These are phyloP conservation scores for Penicillium sp. DNA, from an alignment of 2,329 filamentous ascomycete genomes.

Conservation along the genomic window DNA sequence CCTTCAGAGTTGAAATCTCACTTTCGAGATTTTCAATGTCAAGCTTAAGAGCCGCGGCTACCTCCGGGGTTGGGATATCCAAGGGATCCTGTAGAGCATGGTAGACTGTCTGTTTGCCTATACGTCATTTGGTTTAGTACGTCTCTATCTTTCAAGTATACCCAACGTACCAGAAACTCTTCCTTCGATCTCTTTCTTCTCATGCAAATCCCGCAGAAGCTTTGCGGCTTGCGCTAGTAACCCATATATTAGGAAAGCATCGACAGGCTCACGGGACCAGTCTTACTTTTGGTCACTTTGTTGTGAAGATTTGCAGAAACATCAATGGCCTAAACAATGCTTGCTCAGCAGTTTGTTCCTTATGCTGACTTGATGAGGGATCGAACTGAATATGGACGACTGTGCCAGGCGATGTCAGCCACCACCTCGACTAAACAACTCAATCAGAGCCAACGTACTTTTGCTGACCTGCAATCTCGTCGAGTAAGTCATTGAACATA, in stretches of 20 bases:
- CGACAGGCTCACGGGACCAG: conserved; percentile 8
- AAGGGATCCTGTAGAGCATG: conserved; percentile 54
- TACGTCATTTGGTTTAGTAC: not conserved
- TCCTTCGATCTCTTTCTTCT: conserved; percentile 58
- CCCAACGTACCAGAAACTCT: conserved; percentile 49
- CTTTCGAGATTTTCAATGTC: conserved; percentile 49
- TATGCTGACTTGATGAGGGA: not conserved
- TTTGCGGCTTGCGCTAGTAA: conserved; percentile 55
- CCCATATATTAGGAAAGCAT: conserved; percentile 18
- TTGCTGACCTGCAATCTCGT: conserved; percentile 42
- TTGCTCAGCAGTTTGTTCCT: not conserved
- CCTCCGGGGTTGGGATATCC: conserved; percentile 48
- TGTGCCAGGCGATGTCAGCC: conserved; percentile 24
- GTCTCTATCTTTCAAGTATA: not conserved
- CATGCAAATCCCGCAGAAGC: conserved; percentile 61
- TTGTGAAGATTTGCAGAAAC: conserved; percentile 62
- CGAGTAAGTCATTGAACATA: not conserved
- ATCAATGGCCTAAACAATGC: conserved; percentile 49
- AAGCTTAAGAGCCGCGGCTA: conserved; percentile 51
- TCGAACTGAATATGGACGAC: conserved; percentile 55
- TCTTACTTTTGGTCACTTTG: conserved; percentile 55
- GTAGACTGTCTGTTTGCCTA: conserved; percentile 63
- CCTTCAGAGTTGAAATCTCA: conserved; percentile 45
- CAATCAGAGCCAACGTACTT: conserved; percentile 39
- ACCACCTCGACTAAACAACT: not conserved